Percentiles rank a stretch among this genome's conserved stretches.
Evolutionary conservation across 2,329 filamentous ascomycete species (phyloP).

Genomic region (Aspergillus versicolor): DNA sequence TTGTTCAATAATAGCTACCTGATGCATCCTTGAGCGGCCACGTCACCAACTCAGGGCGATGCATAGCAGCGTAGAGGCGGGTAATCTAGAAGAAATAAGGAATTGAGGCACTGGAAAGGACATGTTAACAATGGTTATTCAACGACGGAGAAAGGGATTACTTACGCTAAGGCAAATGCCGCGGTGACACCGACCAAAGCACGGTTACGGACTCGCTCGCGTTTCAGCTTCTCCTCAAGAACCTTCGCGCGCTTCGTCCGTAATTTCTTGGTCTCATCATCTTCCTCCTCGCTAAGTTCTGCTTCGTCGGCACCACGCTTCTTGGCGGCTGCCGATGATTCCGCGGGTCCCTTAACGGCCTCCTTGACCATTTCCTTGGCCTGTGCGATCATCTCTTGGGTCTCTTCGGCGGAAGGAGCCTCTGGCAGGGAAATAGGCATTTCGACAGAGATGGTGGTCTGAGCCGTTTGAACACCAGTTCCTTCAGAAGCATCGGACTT

Average conservation of each 20-base stretch:
- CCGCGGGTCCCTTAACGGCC: slow-evolving; percentile 51
- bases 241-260: slow-evolving; percentile 68
- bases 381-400: slow-evolving; percentile 77
- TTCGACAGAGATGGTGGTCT: slow-evolving; percentile 73
- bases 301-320: slow-evolving; percentile 72
- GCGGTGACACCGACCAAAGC: slow-evolving; percentile 83
- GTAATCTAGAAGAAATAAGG: slow-evolving; percentile 46
- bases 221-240: slow-evolving; percentile 74
- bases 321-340: slow-evolving; percentile 40
- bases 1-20: background rate
- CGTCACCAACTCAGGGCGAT: background rate
- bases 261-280: slow-evolving; percentile 44
- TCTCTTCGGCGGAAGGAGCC: slow-evolving; percentile 72
- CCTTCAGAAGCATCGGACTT: slow-evolving; percentile 56
- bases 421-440: slow-evolving; percentile 67
- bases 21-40: background rate
- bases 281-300: slow-evolving; percentile 58
- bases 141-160: slow-evolving; percentile 29
- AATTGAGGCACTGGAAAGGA: slow-evolving; percentile 41
- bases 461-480: slow-evolving; percentile 59
- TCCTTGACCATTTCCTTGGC: slow-evolving; percentile 86
- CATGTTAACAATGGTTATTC: slow-evolving; percentile 19
- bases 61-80: background rate
- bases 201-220: slow-evolving; percentile 81
- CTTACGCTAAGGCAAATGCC: slow-evolving; percentile 87